Conservation (phyloP, 1,284 basidiomycete genomes). For the Trichosporon inkin region DNA sequence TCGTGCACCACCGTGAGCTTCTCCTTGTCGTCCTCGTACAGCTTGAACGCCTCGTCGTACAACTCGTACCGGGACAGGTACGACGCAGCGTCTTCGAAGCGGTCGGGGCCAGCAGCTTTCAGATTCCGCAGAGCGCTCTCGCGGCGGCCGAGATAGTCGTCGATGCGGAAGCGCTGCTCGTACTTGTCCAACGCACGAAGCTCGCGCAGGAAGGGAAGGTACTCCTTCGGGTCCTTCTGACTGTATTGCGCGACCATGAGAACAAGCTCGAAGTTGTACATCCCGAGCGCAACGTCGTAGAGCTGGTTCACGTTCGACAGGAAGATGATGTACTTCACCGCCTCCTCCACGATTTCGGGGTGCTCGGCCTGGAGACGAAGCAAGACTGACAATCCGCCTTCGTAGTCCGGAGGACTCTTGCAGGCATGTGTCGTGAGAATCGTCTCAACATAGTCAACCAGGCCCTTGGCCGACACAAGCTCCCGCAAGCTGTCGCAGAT, state of each 20-base stretch:
- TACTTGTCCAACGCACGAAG: constrained; percentile 72
- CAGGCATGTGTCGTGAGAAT: constrained; percentile 90
- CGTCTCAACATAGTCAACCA: constrained; percentile 79
- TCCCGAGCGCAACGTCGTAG: constrained; percentile 91
- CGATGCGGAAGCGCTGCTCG: constrained; percentile 87
- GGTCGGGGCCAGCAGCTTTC: constrained; percentile 57
- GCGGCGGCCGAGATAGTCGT: constrained; percentile 81
- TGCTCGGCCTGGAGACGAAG: constrained; percentile 70
- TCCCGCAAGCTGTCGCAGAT: constrained; percentile 75
- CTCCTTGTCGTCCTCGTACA: constrained; percentile 64
- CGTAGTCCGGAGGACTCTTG: constrained; percentile 86
- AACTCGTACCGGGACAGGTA: constrained; percentile 79
- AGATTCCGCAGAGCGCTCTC: constrained; percentile 73
- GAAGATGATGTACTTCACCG: constrained; percentile 98
- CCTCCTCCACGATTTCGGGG: constrained; percentile 80
- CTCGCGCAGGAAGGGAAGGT: constrained; percentile 91
- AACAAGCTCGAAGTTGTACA: constrained; percentile 97
- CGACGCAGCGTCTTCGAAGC: constrained; percentile 70
- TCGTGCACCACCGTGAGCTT: constrained; percentile 65
- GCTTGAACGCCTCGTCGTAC: constrained; percentile 65
- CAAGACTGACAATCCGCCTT: constrained; percentile 74
- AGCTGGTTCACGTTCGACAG: constrained; percentile 87
- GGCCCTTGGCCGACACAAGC: constrained; percentile 67
- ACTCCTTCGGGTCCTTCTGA: constrained; percentile 96
- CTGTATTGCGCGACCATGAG: constrained; percentile 95